phyloP scores from a whole-genome alignment of 106 monocot species.

The Alisma plantagoaquatica region DNA sequence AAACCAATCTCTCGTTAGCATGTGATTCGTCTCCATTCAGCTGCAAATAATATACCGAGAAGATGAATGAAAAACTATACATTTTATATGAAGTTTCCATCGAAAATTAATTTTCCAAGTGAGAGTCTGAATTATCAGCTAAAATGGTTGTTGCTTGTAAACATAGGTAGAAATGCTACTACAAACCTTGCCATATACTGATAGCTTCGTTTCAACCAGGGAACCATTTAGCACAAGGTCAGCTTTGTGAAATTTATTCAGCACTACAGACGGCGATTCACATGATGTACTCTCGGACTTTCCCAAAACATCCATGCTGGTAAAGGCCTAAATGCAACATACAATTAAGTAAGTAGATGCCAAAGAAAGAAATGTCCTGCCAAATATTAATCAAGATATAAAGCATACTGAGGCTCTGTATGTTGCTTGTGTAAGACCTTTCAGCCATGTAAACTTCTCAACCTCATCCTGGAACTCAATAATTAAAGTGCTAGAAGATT shows the following conservation, averaged over 20 bases:
- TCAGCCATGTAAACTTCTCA: slow-evolving; percentile 72
- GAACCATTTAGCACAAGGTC: slow-evolving; percentile 81
- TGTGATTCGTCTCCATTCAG: slow-evolving; percentile 26
- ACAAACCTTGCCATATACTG: slow-evolving; percentile 73
- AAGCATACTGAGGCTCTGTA: slow-evolving; percentile 75
- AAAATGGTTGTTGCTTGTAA: no score
- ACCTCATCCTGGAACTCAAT: slow-evolving; percentile 65
- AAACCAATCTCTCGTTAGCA: slow-evolving; percentile 40
- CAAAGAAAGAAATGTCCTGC: no score
- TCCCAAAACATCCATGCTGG: slow-evolving; percentile 55
- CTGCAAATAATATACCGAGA: slow-evolving; percentile 25
- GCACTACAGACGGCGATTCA: not conserved
- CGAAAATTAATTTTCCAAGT: no score
- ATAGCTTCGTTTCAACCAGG: slow-evolving; percentile 71
- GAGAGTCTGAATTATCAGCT: not conserved
- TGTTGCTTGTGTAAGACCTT: slow-evolving; percentile 69
- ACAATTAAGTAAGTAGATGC: not conserved
- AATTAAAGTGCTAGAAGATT: slow-evolving; percentile 80
- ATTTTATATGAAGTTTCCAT: no score
- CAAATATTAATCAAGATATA: no score
- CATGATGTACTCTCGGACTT: slow-evolving; percentile 18
- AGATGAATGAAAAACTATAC: not conserved
- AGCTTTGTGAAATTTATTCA: slow-evolving; percentile 4
- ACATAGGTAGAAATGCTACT: not conserved
- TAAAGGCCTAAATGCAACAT: slow-evolving; percentile 43